Percentiles rank a stretch among this genome's conserved stretches.
Evolutionary conservation across 2,329 filamentous ascomycete species (phyloP).

Genomic region (Sporothrix euskadiensis): DNA sequence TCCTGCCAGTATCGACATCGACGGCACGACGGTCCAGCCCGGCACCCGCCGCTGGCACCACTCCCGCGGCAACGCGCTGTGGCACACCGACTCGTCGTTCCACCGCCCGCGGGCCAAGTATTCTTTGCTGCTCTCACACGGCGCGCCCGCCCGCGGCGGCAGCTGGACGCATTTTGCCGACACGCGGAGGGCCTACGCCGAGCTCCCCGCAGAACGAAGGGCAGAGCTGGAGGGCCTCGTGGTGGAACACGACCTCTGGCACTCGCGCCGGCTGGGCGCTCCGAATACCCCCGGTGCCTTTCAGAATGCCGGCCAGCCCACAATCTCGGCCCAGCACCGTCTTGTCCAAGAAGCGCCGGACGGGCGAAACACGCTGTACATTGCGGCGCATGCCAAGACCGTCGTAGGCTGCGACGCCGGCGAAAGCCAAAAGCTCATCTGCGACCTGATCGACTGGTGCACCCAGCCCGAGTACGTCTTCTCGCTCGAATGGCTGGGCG

Average conservation of each 20-base stretch:
- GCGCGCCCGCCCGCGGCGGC: background rate
- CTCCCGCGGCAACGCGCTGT: slow-evolving; percentile 9
- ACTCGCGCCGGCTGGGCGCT: slow-evolving; percentile 18
- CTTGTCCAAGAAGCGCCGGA: slow-evolving; percentile 14
- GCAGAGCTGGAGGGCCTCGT: background rate
- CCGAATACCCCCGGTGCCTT: slow-evolving; percentile 5
- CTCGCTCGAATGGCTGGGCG: slow-evolving; percentile 1
- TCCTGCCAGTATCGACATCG: background rate
- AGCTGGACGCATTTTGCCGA: slow-evolving; percentile 23
- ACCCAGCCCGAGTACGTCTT: slow-evolving; percentile 15
- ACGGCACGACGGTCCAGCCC: background rate
- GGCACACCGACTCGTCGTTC: slow-evolving; percentile 19
- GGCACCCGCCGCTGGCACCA: slow-evolving; percentile 16
- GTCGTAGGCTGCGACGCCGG: background rate
- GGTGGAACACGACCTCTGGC: slow-evolving; percentile 22
- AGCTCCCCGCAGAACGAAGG: background rate
- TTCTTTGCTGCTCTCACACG: slow-evolving; percentile 6
- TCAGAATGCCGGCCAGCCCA: background rate
- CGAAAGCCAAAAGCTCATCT: slow-evolving; percentile 10
- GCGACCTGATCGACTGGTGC: slow-evolving; percentile 14
- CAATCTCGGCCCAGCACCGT: background rate
- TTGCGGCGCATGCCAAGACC: background rate
- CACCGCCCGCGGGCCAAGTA: slow-evolving; percentile 15
- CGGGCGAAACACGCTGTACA: slow-evolving; percentile 13
- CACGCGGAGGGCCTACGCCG: background rate